Evolutionary conservation across 176 grass and related monocot genomes (phyloP), one percentile per base, ranked within the genome.

Genomic region (Zea luxurians): DNA sequence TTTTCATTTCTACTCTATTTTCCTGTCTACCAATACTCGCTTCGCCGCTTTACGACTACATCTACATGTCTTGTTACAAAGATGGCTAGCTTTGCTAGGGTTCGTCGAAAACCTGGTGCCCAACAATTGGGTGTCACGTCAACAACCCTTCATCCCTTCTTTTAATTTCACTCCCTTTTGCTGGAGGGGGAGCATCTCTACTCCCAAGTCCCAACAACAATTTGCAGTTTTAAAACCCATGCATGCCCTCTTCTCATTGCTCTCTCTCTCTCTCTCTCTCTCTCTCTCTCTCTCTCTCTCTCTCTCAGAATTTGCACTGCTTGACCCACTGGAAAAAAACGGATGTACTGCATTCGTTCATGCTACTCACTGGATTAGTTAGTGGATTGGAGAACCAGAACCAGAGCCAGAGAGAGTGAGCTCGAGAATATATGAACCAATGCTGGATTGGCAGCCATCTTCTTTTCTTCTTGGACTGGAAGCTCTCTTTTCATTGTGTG

Each of bases 11-110:
- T 27, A 27, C 27, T 27, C 27, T 27, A 27, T 27, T 27, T 27
- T 27, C 27, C 27, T 27, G 27, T 27, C 27, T 70, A 88, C 6
- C 7, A 84, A 80, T 88, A 75, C 64, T 75, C 41, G 18, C 4
- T 50, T 74, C 70, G 69, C 75, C 70, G 69, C 75, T 85, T 86
- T 86, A 83, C 34, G 69, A 86, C 68, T 64, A 82, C 70, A 55
- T 90, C 68, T 64, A 82, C 70, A 55, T 90, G 75, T 80, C 75
- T 71, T 71, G 84, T 76, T 70, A 80, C 68, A 90, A 90, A 90
- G 88, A 83, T 53, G 11, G 76, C 61, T 86, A 86, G 71, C 84
- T 83, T 86, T 90, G 70, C 61, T 86, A 84, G 82, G 60, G 58
- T 89, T 81, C 79, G 80, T 84, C 36, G 36, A 82, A 90, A 79